These are phyloP conservation scores for Agarophyton chilense DNA, from an alignment of 23 red algal species.

Conservation along the genomic window DNA sequence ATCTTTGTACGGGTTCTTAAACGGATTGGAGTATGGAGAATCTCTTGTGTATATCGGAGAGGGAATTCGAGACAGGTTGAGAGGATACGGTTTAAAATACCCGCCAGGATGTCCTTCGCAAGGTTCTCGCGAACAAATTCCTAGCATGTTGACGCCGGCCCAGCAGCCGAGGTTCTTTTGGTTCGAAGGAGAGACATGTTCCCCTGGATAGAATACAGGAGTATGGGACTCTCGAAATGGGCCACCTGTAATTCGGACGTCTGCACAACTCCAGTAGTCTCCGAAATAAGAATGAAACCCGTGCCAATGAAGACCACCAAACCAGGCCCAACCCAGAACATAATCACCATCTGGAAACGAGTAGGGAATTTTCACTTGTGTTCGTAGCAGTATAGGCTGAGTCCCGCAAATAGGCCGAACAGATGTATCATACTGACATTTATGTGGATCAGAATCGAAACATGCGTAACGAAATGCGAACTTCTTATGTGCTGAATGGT, in stretches of 20 bases:
- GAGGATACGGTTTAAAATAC: constrained; percentile 19
- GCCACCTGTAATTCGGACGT: constrained; percentile 34
- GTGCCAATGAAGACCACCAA: constrained; percentile 12
- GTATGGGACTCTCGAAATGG: constrained; percentile 1
- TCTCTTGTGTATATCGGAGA: neutral
- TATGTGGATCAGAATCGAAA: constrained; percentile 32
- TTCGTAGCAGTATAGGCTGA: neutral
- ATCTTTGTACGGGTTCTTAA: neutral
- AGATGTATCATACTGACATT: neutral
- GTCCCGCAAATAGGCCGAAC: constrained; percentile 5
- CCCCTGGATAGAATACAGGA: constrained; percentile 22
- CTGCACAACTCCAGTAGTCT: constrained; percentile 60
- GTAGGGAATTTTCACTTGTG: constrained; percentile 4
- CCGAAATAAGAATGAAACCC: constrained; percentile 20
- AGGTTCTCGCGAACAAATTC: constrained; percentile 48
- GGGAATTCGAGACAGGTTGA: neutral
- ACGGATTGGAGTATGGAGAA: constrained; percentile 8
- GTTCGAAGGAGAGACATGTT: neutral
- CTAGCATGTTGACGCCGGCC: constrained; percentile 26
- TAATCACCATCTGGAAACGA: constrained; percentile 37
- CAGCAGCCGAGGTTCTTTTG: constrained; percentile 1
- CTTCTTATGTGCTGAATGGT: neutral
- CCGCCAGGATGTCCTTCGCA: constrained; percentile 2
- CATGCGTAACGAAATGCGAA: constrained; percentile 38
- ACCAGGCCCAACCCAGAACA: constrained; percentile 51